These are phyloP conservation scores for Hericium alpestre DNA, from an alignment of 768 basidiomycete species.

Conservation along the genomic window DNA sequence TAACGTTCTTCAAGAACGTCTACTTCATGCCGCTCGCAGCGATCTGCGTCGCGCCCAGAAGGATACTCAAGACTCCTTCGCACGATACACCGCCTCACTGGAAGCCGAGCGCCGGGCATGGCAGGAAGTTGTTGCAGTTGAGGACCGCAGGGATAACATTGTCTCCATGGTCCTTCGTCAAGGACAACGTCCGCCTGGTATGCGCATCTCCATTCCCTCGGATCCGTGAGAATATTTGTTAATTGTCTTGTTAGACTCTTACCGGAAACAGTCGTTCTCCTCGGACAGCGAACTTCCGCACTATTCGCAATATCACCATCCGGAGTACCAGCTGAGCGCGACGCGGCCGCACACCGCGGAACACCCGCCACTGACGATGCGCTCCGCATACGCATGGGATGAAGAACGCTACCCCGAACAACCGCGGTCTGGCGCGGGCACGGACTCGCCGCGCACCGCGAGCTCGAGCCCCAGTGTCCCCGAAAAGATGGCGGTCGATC, in stretches of 20 bases:
- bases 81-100: slow-evolving; percentile 8
- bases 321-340: slow-evolving; percentile 1
- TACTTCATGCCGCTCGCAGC: slow-evolving; percentile 7
- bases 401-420: slow-evolving; percentile 7
- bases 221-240: slow-evolving; percentile 1
- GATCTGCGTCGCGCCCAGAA: slow-evolving; percentile 13
- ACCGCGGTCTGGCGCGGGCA: neutral
- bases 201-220: slow-evolving; percentile 4
- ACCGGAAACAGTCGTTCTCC: neutral
- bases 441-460: slow-evolving; percentile 8
- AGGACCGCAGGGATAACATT: slow-evolving; percentile 11
- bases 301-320: slow-evolving; percentile 2
- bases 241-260: slow-evolving; percentile 4
- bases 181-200: slow-evolving; percentile 7
- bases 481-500: neutral
- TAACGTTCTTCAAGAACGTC: neutral
- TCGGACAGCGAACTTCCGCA: slow-evolving; percentile 6
- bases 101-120: slow-evolving; percentile 10
- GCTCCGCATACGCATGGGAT: slow-evolving; percentile 10
- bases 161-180: slow-evolving; percentile 13
- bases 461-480: slow-evolving; percentile 6
- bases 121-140: slow-evolving; percentile 8
- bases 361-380: slow-evolving; percentile 1
- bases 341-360: neutral
- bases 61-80: slow-evolving; percentile 11